Evolutionary conservation across 192 early-diverging fungal genomes (phyloP), one percentile per base, ranked within the genome.

Genomic region (Gonapodya prolifera): DNA sequence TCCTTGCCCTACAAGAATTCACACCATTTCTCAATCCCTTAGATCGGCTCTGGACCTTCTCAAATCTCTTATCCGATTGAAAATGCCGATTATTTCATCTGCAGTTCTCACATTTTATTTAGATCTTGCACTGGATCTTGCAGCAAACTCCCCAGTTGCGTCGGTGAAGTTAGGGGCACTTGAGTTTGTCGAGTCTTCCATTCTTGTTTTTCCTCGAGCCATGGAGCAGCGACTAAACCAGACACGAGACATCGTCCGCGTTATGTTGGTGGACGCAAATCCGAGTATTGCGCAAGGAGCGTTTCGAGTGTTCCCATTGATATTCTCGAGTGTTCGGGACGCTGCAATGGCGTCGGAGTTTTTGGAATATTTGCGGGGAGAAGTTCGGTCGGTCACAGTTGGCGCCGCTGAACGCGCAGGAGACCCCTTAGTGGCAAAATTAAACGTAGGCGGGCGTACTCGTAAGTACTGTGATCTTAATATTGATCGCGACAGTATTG

Each of bases 1-100:
- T 29, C 13, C 34, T 81, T 32, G 71, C 36, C 32, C 80, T 77
- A 30, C 13, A 17, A 28, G 30, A 2, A 81, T 61, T 80, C 28
- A 80, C 36, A 0, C 81, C 31, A 23, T 1, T 30, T 69, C 30
- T 34, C 45, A 23, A 61, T 16, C 23, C 61, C 34, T 34, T 75
- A 87, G 85, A 77, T 87, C 86, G 8, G 88, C 84, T 17, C 69
- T 89, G 28, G 87, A 89, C n/a, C 85, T 89, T 1, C 76, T 89
- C 35, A 78, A 77, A 28, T 78, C 78, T 17, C 35, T 89, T 31
- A 76, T 82, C 0, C 79, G 86, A 2, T 76, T 87, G 33, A 89
- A 89, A 77, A 77, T 89, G 2, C 84, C 83, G 8, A 82, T 83
- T n/a, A 35, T 89, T 13, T 77, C 83, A 30, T 80, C 82, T 32